phyloP scores from a whole-genome alignment of 202 grass and related monocot species.

The Miscanthus sacchariflorus region DNA sequence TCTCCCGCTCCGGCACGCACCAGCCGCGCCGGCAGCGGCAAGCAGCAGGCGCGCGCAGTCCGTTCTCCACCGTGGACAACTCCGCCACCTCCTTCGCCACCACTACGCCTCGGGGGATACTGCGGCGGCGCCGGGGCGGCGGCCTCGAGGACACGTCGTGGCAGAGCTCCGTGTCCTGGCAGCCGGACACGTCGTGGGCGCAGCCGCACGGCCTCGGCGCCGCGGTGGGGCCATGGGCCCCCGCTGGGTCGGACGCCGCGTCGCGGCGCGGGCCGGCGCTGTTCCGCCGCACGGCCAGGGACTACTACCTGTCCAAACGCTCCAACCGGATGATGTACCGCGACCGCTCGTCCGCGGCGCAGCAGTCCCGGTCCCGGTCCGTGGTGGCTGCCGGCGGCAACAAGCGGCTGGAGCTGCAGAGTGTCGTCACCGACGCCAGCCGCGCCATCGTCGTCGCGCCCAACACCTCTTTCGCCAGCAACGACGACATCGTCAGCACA shows the following conservation, averaged over 20 bases:
- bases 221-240: conserved; percentile 62
- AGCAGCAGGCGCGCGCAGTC: not conserved
- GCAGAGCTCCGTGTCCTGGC: conserved; percentile 74
- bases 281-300: conserved; percentile 62
- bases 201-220: conserved; percentile 66
- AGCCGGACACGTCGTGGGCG: conserved; percentile 57
- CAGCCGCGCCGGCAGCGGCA: conserved; percentile 21
- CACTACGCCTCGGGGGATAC: not conserved
- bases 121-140: not conserved
- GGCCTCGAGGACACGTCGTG: conserved; percentile 58
- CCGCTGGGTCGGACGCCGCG: not conserved
- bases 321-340: not conserved
- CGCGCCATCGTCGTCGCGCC: conserved; percentile 40
- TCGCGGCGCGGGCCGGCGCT: conserved; percentile 49
- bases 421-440: conserved; percentile 56
- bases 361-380: not conserved
- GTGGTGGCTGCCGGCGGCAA: not conserved
- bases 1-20: conserved; percentile 58
- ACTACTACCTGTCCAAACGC: conserved; percentile 57
- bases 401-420: conserved; percentile 69
- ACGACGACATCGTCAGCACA: conserved; percentile 17
- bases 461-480: conserved; percentile 56
- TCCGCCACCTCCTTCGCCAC: conserved; percentile 36
- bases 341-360: conserved; percentile 32
- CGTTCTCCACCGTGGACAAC: conserved; percentile 29